These are phyloP conservation scores for Boletus reticuloceps DNA, from an alignment of 768 basidiomycete species.

Conservation along the genomic window DNA sequence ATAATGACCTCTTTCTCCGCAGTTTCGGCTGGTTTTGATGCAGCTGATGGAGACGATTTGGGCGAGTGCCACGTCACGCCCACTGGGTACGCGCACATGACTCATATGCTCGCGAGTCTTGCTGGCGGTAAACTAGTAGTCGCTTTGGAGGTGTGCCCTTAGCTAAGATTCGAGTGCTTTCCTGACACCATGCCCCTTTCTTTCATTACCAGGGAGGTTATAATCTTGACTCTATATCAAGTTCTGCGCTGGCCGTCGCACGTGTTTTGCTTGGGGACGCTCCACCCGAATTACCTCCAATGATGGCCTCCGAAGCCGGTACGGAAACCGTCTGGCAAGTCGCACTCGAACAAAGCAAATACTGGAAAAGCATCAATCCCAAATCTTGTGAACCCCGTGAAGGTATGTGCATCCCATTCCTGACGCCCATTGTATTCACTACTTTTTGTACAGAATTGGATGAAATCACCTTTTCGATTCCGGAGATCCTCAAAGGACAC, in stretches of 20 bases:
- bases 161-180: conserved; percentile 5
- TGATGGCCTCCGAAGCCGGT: conserved; percentile 75
- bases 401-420: conserved; percentile 42
- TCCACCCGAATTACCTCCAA: conserved; percentile 68
- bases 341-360: conserved; percentile 81
- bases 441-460: conserved; percentile 48
- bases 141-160: conserved; percentile 74
- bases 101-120: conserved; percentile 89
- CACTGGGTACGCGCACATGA: conserved; percentile 96
- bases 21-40: conserved; percentile 99
- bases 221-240: conserved; percentile 84
- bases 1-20: not conserved
- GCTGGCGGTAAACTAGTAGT: conserved; percentile 89
- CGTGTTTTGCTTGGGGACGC: conserved; percentile 86
- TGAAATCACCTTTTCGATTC: conserved; percentile 61
- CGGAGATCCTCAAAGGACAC: conserved; percentile 87
- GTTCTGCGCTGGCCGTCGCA: conserved; percentile 84
- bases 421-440: not conserved
- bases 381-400: conserved; percentile 81
- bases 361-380: conserved; percentile 86
- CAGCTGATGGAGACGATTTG: conserved; percentile 87
- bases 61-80: conserved; percentile 92
- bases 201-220: conserved; percentile 77
- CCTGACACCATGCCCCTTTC: not conserved
- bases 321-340: conserved; percentile 91